These are phyloP conservation scores for Paraphoma chrysanthemicola DNA, from an alignment of 2,329 filamentous ascomycete species.

Conservation along the genomic window DNA sequence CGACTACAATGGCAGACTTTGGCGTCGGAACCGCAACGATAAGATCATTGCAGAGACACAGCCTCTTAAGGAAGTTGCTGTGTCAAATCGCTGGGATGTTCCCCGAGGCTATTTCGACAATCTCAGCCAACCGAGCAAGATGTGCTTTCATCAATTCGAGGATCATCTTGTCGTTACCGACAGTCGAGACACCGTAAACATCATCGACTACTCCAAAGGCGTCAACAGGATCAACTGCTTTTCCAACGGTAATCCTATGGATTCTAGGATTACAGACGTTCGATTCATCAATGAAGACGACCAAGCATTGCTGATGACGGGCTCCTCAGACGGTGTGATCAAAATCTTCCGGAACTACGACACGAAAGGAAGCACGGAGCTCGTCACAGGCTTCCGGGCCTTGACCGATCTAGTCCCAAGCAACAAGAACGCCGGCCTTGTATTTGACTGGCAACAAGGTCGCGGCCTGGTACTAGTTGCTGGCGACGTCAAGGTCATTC, in stretches of 20 bases:
- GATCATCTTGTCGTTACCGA: constrained; percentile 94
- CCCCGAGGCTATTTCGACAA: constrained; percentile 87
- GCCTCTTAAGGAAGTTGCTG: constrained; percentile 87
- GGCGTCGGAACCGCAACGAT: constrained; percentile 92
- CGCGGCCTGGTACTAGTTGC: constrained; percentile 93
- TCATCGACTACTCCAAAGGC: constrained; percentile 76
- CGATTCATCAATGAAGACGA: constrained; percentile 99
- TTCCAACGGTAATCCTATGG: constrained; percentile 90
- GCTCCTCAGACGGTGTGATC: constrained; percentile 92
- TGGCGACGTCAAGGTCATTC: constrained; percentile 92
- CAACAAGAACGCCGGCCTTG: constrained; percentile 92
- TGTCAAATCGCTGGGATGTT: constrained; percentile 85
- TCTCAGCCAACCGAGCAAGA: constrained; percentile 84
- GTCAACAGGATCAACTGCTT: constrained; percentile 82
- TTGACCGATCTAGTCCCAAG: constrained; percentile 92
- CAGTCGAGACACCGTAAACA: constrained; percentile 82
- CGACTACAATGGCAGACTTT: constrained; percentile 94
- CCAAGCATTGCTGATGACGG: constrained; percentile 91
- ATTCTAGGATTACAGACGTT: constrained; percentile 91
- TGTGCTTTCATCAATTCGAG: constrained; percentile 98
- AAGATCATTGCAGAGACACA: constrained; percentile 91
- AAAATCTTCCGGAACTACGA: constrained; percentile 95
- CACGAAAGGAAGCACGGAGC: constrained; percentile 74
- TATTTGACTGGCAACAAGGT: constrained; percentile 99
- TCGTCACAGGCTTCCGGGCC: constrained; percentile 90